Base-by-base conservation (phyloP, 208 protist species). In the Tritrichomonas musculus region DNA sequence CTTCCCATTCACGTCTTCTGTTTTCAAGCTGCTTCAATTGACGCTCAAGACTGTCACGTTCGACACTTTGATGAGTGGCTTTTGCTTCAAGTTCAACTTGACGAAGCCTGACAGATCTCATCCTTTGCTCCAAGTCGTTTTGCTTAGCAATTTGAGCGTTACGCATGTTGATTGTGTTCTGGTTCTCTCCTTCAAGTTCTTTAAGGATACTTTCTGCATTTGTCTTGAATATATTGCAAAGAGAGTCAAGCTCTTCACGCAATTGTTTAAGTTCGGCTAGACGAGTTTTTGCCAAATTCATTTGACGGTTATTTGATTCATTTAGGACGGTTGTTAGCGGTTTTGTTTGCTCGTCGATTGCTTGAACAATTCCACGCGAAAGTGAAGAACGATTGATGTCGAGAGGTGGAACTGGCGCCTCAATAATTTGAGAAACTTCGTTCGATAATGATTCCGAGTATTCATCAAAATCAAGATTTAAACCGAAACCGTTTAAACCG, bases 281-380 rank as follows among this genome's bases (percentile, higher is more conserved):
- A 57, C 47, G 41, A 41, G 33, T 20, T 17, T 53, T 20, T 22
- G 47, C 77, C 11, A 22, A 60, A n/a, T 25, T 22, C 9, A 27
- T 44, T 33, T 57, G 20, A 47, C 47, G 33, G 0, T 25, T 4
- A 47, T 88, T 49, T 8, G 47, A 22, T 36, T 88, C 77, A 0
- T 20, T 53, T 39, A 88, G 36, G 33, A 57, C 44, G 9, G 41
- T 57, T 20, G 47, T 57, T 0, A 88, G 14, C 9, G 44, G 77
- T 39, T 88, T 88, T 39, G 47, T 88, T n/a, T 88, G 44, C 33
- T 88, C 77, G 30, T 88, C 77, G 39, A 88, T 88, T 33, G 77
- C 73, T 50, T 33, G 30, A 2, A 39, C 33, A 14, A 82, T 39
- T 13, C 27, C 13, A 11, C 73, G 33, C 0, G 73, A 50, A 30